Evolutionary conservation across 2,329 filamentous ascomycete species (phyloP).

Genomic region (Alternaria dauci): DNA sequence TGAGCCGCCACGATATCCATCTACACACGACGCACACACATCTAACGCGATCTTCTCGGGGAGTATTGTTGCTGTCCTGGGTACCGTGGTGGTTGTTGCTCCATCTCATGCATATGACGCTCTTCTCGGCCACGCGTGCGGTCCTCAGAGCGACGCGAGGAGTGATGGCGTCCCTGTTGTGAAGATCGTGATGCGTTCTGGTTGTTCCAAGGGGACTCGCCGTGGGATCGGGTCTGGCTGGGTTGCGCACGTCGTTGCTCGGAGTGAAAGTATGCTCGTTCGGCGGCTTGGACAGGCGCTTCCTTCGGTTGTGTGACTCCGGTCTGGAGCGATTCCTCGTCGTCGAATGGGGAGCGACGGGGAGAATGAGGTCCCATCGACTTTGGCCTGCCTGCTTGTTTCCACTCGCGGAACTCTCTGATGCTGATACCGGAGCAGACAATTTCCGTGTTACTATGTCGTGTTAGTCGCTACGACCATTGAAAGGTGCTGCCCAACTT

Average conservation of each 20-base stretch:
- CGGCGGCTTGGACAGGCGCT: neutral
- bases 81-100: neutral
- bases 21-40: neutral
- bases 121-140: neutral
- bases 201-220: neutral
- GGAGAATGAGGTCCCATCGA: neutral
- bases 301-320: neutral
- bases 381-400: neutral
- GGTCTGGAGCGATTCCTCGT: neutral
- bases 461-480: neutral
- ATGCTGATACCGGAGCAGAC: neutral
- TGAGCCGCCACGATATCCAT: neutral
- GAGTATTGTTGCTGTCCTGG: neutral
- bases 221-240: neutral
- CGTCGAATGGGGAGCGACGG: neutral
- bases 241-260: neutral
- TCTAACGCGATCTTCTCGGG: neutral
- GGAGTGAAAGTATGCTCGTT: neutral
- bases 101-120: neutral
- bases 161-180: neutral
- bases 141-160: neutral
- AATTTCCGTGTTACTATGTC: neutral
- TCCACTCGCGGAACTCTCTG: neutral
- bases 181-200: neutral
- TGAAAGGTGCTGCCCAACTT: neutral